Percentiles rank a stretch among this genome's conserved stretches.
These are phyloP conservation scores for Xylariaceae sp. DNA, from an alignment of 2,329 filamentous ascomycete species.

Conservation along the genomic window DNA sequence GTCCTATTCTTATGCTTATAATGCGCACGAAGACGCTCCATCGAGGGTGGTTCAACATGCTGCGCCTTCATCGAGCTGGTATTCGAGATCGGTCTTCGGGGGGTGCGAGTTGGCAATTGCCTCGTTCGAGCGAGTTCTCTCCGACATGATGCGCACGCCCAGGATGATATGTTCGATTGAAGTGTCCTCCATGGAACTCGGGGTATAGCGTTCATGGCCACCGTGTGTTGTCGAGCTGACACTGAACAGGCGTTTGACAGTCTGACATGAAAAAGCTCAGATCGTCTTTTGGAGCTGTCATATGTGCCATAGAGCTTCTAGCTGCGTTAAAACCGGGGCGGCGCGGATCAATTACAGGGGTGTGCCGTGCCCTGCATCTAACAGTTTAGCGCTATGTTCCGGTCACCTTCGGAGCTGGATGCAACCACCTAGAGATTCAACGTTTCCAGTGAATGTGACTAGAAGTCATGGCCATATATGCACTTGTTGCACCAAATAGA, in stretches of 20 bases:
- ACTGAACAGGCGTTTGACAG: too few relatives aligned
- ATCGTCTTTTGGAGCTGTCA: conserved; percentile 2
- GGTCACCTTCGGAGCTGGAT: too few relatives aligned
- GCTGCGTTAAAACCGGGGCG: conserved; percentile 1
- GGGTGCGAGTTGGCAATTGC: conserved; percentile 12
- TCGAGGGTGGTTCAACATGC: conserved; percentile 43
- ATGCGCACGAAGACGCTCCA: conserved; percentile 61
- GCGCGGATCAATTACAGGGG: conserved; percentile 20
- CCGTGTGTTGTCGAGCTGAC: too few relatives aligned
- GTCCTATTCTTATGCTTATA: conserved; percentile 67
- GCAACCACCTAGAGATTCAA: too few relatives aligned
- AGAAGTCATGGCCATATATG: too few relatives aligned
- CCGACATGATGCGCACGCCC: conserved; percentile 31
- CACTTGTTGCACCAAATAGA: too few relatives aligned
- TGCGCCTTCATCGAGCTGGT: conserved; percentile 13
- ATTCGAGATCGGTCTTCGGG: conserved; percentile 25
- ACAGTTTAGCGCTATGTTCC: too few relatives aligned
- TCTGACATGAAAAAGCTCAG: too few relatives aligned
- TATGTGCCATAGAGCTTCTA: conserved; percentile 4
- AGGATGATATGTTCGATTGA: conserved; percentile 19
- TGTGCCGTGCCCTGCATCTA: too few relatives aligned
- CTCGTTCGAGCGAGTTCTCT: conserved; percentile 20
- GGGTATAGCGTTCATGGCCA: conserved; percentile 41
- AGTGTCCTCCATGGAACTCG: conserved; percentile 34
- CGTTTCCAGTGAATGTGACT: too few relatives aligned